phyloP scores from a whole-genome alignment of 1,284 basidiomycete genomes.

The Heterobasidion annosum region DNA sequence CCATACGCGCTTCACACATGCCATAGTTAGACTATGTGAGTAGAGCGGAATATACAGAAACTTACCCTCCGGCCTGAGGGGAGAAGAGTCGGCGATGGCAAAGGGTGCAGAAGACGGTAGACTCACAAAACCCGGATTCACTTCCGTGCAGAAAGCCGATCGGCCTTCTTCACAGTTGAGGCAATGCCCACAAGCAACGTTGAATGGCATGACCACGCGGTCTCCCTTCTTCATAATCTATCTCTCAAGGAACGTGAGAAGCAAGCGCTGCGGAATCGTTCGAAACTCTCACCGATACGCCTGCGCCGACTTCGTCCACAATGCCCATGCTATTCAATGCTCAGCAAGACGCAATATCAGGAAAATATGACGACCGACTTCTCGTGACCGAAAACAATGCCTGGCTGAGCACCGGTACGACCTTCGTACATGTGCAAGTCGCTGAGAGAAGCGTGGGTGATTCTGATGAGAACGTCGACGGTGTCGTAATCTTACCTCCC shows the following conservation, averaged over 20 bases:
- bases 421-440: slow-evolving; percentile 51
- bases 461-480: not conserved
- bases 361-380: slow-evolving; percentile 23
- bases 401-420: slow-evolving; percentile 37
- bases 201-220: slow-evolving; percentile 47
- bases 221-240: slow-evolving; percentile 40
- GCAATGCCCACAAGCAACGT: slow-evolving; percentile 46
- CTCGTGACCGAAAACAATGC: slow-evolving; percentile 46
- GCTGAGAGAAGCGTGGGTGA: slow-evolving; percentile 16
- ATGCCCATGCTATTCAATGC: slow-evolving; percentile 31
- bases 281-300: slow-evolving; percentile 25
- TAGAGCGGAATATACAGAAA: not conserved
- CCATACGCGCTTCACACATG: too few species aligned
- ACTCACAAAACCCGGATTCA: slow-evolving; percentile 47
- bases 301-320: slow-evolving; percentile 34
- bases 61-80: slow-evolving; percentile 19
- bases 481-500: slow-evolving; percentile 26
- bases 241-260: too few species aligned
- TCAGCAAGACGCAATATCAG: not conserved
- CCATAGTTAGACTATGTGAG: too few species aligned
- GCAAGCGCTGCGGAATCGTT: not conserved
- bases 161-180: slow-evolving; percentile 41
- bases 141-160: slow-evolving; percentile 43
- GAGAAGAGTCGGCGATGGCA: not conserved
- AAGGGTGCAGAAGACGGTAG: not conserved